Conservation (phyloP, 1,284 basidiomycete genomes). For the Limonomyces culmigenus region DNA sequence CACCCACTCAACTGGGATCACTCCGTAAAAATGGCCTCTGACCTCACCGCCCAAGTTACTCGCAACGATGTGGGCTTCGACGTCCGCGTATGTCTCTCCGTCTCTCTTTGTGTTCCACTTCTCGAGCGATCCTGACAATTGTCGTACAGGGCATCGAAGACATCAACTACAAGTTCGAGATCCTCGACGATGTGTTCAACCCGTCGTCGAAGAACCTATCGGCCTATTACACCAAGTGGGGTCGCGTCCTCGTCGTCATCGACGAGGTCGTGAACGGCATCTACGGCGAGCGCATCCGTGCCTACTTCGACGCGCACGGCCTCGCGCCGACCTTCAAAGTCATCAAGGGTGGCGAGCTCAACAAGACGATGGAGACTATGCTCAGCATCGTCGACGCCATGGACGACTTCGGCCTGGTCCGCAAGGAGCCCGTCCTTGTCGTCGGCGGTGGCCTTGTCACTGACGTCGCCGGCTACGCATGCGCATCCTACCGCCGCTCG, state of each 20-base stretch:
- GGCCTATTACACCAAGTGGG: constrained; percentile 5
- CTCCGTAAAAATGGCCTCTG: too few species aligned
- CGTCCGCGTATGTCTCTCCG: too few species aligned
- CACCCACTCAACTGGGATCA: too few species aligned
- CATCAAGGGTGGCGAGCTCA: constrained; percentile 10
- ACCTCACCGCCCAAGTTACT: too few species aligned
- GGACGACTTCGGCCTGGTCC: constrained; percentile 9
- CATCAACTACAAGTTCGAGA: too few species aligned
- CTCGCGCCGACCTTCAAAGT: constrained; percentile 8
- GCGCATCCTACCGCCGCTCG: constrained; percentile 10
- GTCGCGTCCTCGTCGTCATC: constrained; percentile 9
- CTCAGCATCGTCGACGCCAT: constrained; percentile 10
- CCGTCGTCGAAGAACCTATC: too few species aligned
- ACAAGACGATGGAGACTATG: constrained; percentile 11
- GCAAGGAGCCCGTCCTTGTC: constrained; percentile 10
- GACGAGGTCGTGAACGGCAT: constrained; percentile 7
- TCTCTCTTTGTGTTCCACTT: too few species aligned
- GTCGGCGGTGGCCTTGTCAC: constrained; percentile 9
- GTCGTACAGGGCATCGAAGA: too few species aligned
- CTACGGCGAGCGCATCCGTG: constrained; percentile 7
- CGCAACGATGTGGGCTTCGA: too few species aligned
- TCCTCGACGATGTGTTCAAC: too few species aligned
- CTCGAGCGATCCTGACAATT: too few species aligned
- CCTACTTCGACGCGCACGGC: constrained; percentile 9
- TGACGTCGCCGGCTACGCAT: constrained; percentile 9